A percentile compares a stretch with the other conserved stretches of the same genome.
Conservation (phyloP, 1,284 basidiomycete species). For the Omphalotus olearius region DNA sequence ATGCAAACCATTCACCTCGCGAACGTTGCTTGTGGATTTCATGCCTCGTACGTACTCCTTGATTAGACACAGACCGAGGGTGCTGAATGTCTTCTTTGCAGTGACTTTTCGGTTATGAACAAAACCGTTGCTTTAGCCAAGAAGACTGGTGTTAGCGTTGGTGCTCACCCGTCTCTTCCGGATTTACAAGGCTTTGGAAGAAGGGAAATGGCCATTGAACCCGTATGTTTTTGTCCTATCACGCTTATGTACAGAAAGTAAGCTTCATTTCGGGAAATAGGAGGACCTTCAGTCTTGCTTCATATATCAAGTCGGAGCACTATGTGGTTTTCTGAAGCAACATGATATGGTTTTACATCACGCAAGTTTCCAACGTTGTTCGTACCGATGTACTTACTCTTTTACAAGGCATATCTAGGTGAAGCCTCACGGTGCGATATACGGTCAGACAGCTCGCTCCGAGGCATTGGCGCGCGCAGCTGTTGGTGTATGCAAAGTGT, state of each 20-base stretch:
- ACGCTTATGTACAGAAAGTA: not conserved
- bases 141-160: conserved; percentile 44
- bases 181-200: conserved; percentile 63
- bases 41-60: conserved; percentile 43
- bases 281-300: conserved; percentile 56
- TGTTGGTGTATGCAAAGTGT: conserved; percentile 46
- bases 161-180: conserved; percentile 61
- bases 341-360: conserved; percentile 49
- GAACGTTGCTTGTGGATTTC: conserved; percentile 63
- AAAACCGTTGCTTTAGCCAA: conserved; percentile 54
- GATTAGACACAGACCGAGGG: not conserved
- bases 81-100: conserved; percentile 17
- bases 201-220: conserved; percentile 56
- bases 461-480: conserved; percentile 48
- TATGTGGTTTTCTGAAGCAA: conserved; percentile 49
- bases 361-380: conserved; percentile 25
- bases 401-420: conserved; percentile 24
- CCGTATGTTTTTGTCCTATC: conserved; percentile 29
- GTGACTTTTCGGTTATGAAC: conserved; percentile 61
- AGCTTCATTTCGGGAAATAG: conserved; percentile 21
- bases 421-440: conserved; percentile 56
- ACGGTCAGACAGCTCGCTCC: conserved; percentile 50
- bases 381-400: not conserved
- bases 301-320: conserved; percentile 59
- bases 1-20: conserved; percentile 63